Conservation (phyloP, 2,329 filamentous ascomycete genomes). For the Talaromyces sp. region DNA sequence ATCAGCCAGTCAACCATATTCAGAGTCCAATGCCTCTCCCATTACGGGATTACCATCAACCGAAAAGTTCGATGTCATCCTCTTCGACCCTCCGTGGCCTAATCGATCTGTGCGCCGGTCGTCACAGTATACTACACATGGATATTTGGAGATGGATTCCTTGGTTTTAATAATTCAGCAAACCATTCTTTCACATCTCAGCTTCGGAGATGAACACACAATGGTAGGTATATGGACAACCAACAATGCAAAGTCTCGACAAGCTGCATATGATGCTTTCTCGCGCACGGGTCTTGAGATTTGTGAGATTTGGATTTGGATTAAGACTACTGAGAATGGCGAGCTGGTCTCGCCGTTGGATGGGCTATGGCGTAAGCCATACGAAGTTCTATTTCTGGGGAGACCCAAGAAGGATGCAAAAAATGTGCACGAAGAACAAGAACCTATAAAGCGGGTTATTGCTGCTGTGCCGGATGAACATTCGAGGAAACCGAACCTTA, state of each 20-base stretch:
- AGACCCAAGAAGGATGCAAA: slow-evolving; percentile 21
- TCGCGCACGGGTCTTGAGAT: slow-evolving; percentile 49
- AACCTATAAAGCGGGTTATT: slow-evolving; percentile 50
- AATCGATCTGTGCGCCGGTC: slow-evolving; percentile 59
- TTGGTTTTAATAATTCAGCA: slow-evolving; percentile 40
- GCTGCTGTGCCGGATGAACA: slow-evolving; percentile 62
- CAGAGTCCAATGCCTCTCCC: not conserved
- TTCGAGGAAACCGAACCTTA: slow-evolving; percentile 64
- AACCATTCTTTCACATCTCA: slow-evolving; percentile 47
- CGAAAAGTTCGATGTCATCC: slow-evolving; percentile 55
- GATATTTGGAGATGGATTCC: slow-evolving; percentile 30
- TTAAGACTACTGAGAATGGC: slow-evolving; percentile 58
- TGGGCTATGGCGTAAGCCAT: slow-evolving; percentile 59
- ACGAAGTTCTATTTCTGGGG: slow-evolving; percentile 58
- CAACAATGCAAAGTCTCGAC: slow-evolving; percentile 54
- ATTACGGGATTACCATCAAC: slow-evolving; percentile 28
- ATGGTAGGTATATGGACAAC: slow-evolving; percentile 63
- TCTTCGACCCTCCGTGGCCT: slow-evolving; percentile 65
- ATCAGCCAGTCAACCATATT: slow-evolving; percentile 24
- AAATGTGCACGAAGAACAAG: slow-evolving; percentile 26
- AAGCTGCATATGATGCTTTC: slow-evolving; percentile 46
- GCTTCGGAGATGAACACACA: slow-evolving; percentile 24
- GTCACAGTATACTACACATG: slow-evolving; percentile 45
- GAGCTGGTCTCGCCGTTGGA: slow-evolving; percentile 54
- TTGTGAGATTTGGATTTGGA: slow-evolving; percentile 63